A percentile compares a stretch with the other conserved stretches of the same genome.
These are phyloP conservation scores for Urochloa ruziziensis DNA, from an alignment of 176 grass and related monocot genomes.

Conservation along the genomic window DNA sequence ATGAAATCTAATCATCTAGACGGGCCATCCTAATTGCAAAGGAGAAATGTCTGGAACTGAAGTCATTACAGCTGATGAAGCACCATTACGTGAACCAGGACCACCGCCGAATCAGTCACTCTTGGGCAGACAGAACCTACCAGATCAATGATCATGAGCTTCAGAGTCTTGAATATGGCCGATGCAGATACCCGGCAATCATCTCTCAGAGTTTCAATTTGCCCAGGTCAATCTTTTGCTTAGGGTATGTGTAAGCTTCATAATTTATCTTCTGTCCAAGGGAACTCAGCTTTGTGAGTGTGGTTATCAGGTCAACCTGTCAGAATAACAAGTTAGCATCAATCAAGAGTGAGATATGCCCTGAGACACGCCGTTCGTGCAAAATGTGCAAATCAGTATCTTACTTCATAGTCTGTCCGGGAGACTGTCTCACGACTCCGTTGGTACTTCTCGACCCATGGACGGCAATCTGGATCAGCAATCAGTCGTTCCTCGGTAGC, in stretches of 20 bases:
- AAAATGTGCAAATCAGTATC: not conserved
- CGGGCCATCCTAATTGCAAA: not conserved
- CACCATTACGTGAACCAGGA: not conserved
- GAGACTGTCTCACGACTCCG: slow-evolving; percentile 92
- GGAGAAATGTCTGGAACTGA: not conserved
- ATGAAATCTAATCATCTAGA: slow-evolving; percentile 14
- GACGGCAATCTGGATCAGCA: slow-evolving; percentile 68
- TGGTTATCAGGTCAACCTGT: slow-evolving; percentile 96
- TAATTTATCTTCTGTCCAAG: slow-evolving; percentile 93
- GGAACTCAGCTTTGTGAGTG: slow-evolving; percentile 85
- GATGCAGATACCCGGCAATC: not conserved
- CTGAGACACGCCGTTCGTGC: not conserved
- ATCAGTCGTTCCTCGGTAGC: slow-evolving; percentile 66
- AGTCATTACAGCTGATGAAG: not conserved
- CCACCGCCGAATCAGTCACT: not conserved
- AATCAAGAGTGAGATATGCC: not conserved
- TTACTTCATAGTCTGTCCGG: slow-evolving; percentile 90
- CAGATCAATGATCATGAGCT: not conserved
- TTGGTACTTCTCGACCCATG: slow-evolving; percentile 94
- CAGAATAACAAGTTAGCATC: not conserved
- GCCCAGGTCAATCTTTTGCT: slow-evolving; percentile 76
- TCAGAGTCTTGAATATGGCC: not conserved
- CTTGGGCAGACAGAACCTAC: not conserved
- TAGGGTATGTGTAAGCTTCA: slow-evolving; percentile 89
- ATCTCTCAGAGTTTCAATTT: slow-evolving; percentile 74